A percentile compares a stretch with the other conserved stretches of the same genome.
Evolutionary conservation across 257 asterid genomes (phyloP).

Genomic region (Fraxinus excelsior): DNA sequence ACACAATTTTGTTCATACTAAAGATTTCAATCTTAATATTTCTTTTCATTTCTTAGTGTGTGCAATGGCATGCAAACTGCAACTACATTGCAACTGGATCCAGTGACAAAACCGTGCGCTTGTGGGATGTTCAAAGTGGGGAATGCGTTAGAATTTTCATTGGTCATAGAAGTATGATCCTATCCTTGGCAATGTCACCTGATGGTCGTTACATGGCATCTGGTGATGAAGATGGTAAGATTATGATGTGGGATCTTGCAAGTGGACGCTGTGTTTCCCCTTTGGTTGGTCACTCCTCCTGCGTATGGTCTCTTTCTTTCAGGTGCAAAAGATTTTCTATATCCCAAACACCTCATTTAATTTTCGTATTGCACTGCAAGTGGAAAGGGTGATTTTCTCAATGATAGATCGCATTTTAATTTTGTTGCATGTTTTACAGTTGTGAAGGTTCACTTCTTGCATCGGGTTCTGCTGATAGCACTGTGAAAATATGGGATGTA

Average conservation of each 20-base stretch:
- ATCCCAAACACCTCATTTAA: conserved; percentile 7
- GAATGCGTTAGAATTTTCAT: conserved; percentile 92
- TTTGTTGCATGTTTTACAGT: conserved; percentile 44
- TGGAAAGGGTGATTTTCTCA: conserved; percentile 15
- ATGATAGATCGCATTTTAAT: conserved; percentile 2
- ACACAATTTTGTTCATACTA: conserved; percentile 9
- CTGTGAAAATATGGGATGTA: conserved; percentile 97
- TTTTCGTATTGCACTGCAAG: background rate
- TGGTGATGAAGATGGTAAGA: conserved; percentile 97
- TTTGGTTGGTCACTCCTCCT: conserved; percentile 88
- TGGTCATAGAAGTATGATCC: conserved; percentile 94
- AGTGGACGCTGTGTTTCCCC: conserved; percentile 94
- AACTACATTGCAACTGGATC: conserved; percentile 97
- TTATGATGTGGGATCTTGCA: conserved; percentile 99
- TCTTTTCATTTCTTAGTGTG: conserved; percentile 54
- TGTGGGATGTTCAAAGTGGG: conserved; percentile 98
- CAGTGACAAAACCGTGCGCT: conserved; percentile 95
- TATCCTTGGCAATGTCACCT: conserved; percentile 88
- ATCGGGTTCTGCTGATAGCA: conserved; percentile 98
- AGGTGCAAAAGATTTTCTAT: conserved; percentile 46
- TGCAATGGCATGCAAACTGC: conserved; percentile 97
- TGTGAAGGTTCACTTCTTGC: conserved; percentile 99
- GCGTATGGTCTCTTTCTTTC: conserved; percentile 95
- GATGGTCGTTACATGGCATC: conserved; percentile 99
- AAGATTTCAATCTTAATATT: background rate